Conservation (phyloP, 768 basidiomycete species). For the Boletus sp. region DNA sequence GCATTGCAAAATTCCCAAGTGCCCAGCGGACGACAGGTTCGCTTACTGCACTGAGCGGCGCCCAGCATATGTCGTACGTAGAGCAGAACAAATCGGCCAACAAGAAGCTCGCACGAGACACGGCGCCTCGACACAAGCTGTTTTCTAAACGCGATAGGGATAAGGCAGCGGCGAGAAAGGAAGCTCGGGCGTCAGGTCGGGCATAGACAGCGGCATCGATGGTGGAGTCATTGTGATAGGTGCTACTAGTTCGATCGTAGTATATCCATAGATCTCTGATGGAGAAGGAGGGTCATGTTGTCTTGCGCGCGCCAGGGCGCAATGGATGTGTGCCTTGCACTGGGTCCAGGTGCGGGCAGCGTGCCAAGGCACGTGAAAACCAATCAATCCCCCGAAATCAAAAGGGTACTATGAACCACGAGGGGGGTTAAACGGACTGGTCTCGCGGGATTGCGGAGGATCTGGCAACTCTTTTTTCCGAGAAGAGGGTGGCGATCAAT, state of each 20-base stretch:
- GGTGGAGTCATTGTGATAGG: conserved; percentile 10
- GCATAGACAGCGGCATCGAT: conserved; percentile 14
- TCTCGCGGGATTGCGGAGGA: background rate
- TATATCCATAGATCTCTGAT: conserved; percentile 13
- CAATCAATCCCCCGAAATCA: conserved; percentile 26
- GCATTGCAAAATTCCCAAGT: conserved; percentile 56
- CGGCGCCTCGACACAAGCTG: conserved; percentile 64
- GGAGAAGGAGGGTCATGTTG: conserved; percentile 10
- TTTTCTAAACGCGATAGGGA: conserved; percentile 84
- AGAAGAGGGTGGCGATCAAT: background rate
- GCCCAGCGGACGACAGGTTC: conserved; percentile 81
- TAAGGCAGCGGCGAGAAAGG: conserved; percentile 51
- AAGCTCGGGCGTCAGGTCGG: conserved; percentile 34
- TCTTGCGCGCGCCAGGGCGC: conserved; percentile 12
- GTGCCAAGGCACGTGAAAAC: conserved; percentile 29
- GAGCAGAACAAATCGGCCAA: conserved; percentile 92
- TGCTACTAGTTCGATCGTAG: conserved; percentile 9
- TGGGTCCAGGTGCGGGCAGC: conserved; percentile 22
- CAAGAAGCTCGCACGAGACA: conserved; percentile 61
- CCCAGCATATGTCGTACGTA: conserved; percentile 88
- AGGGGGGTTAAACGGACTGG: conserved; percentile 15
- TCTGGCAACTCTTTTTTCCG: background rate
- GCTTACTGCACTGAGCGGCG: conserved; percentile 80
- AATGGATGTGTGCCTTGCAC: conserved; percentile 18
- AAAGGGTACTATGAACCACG: conserved; percentile 27